Evolutionary conservation across 2,329 filamentous ascomycete genomes (phyloP).

Genomic region (Nectriaceae sp.): DNA sequence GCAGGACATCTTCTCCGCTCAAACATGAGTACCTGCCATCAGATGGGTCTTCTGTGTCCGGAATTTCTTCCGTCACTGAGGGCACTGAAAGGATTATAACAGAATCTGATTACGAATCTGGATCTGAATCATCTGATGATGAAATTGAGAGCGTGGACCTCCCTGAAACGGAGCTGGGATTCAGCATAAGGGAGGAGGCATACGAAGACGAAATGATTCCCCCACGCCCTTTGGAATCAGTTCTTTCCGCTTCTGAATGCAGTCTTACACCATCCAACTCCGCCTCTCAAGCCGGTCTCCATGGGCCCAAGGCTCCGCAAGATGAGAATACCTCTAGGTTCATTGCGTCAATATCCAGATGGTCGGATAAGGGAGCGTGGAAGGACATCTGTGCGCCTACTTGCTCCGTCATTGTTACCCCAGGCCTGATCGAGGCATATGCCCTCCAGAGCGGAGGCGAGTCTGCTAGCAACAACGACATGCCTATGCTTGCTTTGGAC

Average conservation of each 20-base stretch:
- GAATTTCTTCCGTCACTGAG: conserved; percentile 49
- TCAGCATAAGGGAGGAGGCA: conserved; percentile 50
- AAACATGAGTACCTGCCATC: conserved; percentile 98
- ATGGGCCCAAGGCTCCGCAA: conserved; percentile 46
- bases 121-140: conserved; percentile 49
- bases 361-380: conserved; percentile 64
- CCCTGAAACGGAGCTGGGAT: conserved; percentile 58
- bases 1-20: conserved; percentile 85
- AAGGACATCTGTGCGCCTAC: conserved; percentile 55
- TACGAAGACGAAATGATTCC: conserved; percentile 17
- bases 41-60: conserved; percentile 61
- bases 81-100: conserved; percentile 46
- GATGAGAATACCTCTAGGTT: conserved; percentile 49
- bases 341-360: conserved; percentile 60
- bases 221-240: conserved; percentile 37
- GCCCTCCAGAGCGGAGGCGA: conserved; percentile 39
- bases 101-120: conserved; percentile 54
- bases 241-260: conserved; percentile 51
- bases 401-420: conserved; percentile 57
- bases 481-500: conserved; percentile 70
- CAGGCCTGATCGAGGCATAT: conserved; percentile 62
- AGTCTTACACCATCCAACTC: conserved; percentile 80
- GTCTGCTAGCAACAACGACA: conserved; percentile 32
- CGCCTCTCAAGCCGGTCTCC: conserved; percentile 68
- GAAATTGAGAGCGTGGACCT: conserved; percentile 63